These are phyloP conservation scores for Schizochytrium sp. DNA, from an alignment of 108 stramenopile genomes.

Conservation along the genomic window DNA sequence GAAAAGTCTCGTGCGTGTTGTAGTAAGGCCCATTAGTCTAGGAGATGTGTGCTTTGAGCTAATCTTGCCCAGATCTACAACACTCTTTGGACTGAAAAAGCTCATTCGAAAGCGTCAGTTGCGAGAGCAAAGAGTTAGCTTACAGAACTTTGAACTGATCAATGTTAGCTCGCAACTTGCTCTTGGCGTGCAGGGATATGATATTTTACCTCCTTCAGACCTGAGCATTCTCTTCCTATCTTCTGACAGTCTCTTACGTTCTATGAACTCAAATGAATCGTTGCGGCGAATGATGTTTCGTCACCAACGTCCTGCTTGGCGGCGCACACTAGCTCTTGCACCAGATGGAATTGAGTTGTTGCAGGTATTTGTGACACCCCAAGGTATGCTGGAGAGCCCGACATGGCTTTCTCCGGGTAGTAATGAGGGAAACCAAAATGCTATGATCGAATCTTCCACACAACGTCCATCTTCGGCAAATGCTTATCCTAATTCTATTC, in stretches of 20 bases:
- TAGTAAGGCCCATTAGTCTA: neutral
- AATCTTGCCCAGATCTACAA: neutral
- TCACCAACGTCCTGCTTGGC: conserved; percentile 37
- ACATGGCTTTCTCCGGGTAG: too few relatives aligned
- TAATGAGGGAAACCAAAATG: too few relatives aligned
- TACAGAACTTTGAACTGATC: conserved; percentile 51
- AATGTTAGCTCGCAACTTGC: neutral
- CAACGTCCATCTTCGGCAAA: too few relatives aligned
- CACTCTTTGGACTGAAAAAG: conserved; percentile 52
- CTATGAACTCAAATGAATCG: conserved; percentile 31
- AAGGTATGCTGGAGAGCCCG: conserved; percentile 33
- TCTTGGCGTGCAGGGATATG: conserved; percentile 38
- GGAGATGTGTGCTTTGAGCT: neutral
- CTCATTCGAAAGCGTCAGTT: neutral
- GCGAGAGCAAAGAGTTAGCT: neutral
- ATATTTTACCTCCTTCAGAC: conserved; percentile 38
- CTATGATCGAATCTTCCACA: too few relatives aligned
- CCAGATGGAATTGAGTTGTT: conserved; percentile 43
- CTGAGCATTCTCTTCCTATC: conserved; percentile 40
- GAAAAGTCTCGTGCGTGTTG: neutral
- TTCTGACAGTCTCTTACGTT: conserved; percentile 15
- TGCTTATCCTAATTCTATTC: too few relatives aligned
- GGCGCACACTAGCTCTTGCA: neutral
- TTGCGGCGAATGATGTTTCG: conserved; percentile 16
- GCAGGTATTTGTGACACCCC: conserved; percentile 57